Conservation (phyloP, 1,284 basidiomycete species). For the Irpex rosettiformis region DNA sequence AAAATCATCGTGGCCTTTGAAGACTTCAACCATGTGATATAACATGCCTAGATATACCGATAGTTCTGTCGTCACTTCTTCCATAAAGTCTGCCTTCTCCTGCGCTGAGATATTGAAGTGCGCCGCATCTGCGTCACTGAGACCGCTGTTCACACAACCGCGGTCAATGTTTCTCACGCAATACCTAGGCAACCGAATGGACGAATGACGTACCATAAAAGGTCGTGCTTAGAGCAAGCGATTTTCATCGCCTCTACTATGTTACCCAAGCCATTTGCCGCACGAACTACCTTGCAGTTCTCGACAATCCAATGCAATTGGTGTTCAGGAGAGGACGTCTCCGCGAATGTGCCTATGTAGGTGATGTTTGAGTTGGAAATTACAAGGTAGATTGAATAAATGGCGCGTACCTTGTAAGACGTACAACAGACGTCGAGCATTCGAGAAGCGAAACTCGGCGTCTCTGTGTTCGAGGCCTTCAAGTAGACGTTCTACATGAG, state of each 20-base stretch:
- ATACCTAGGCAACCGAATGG: background rate
- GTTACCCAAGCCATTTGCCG: constrained; percentile 80
- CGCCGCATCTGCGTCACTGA: constrained; percentile 67
- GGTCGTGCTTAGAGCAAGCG: constrained; percentile 85
- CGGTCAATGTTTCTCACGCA: background rate
- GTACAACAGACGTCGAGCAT: constrained; percentile 86
- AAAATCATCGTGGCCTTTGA: constrained; percentile 89
- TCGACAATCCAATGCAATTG: constrained; percentile 96
- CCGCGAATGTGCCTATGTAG: constrained; percentile 86
- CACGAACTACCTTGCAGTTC: constrained; percentile 86
- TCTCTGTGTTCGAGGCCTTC: constrained; percentile 85
- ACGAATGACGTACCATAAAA: constrained; percentile 55
- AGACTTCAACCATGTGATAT: constrained; percentile 91
- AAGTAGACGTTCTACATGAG: constrained; percentile 76
- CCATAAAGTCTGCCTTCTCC: constrained; percentile 76
- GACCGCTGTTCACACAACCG: constrained; percentile 40
- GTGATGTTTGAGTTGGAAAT: background rate
- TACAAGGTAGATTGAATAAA: constrained; percentile 19
- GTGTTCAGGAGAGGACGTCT: constrained; percentile 88
- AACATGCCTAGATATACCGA: constrained; percentile 90
- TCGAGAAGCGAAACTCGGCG: constrained; percentile 79
- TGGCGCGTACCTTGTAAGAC: constrained; percentile 76
- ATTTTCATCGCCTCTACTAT: constrained; percentile 90
- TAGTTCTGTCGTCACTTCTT: constrained; percentile 87
- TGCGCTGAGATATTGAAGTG: constrained; percentile 65